Evolutionary conservation across 345 rosid species (phyloP).

Genomic region (Cardamine resedifolia): DNA sequence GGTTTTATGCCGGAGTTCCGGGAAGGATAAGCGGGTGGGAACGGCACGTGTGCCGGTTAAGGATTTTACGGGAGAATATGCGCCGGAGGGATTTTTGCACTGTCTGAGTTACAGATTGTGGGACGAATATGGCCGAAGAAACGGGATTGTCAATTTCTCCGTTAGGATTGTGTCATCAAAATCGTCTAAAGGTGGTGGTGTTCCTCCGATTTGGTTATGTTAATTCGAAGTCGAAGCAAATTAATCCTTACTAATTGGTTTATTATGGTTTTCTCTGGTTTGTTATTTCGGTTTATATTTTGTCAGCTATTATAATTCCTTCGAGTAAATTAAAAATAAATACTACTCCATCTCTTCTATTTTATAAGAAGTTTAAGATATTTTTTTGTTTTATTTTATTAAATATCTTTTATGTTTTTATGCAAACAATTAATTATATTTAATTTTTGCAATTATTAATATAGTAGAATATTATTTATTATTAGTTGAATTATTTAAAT

Average conservation of each 20-base stretch:
- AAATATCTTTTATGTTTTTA: no score
- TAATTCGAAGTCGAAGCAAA: neutral
- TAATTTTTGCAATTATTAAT: no score
- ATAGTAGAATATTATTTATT: no score
- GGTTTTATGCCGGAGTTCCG: neutral
- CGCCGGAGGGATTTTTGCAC: slow-evolving; percentile 31
- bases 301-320: no score
- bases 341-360: no score
- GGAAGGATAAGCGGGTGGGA: slow-evolving; percentile 21
- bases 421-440: no score
- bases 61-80: slow-evolving; percentile 33
- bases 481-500: no score
- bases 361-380: no score
- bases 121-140: slow-evolving; percentile 5
- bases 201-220: slow-evolving; percentile 21
- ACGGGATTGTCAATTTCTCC: slow-evolving; percentile 31
- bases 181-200: neutral
- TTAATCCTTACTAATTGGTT: neutral
- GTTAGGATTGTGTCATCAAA: neutral
- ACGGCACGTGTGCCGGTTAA: slow-evolving; percentile 33
- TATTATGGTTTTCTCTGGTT: neutral
- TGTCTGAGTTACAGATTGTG: slow-evolving; percentile 31
- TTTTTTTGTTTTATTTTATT: no score
- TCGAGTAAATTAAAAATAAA: no score
- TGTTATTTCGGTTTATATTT: neutral